These are phyloP conservation scores for Gnomoniopsis smithogilvyi DNA, from an alignment of 2,329 filamentous ascomycete species.

Conservation along the genomic window DNA sequence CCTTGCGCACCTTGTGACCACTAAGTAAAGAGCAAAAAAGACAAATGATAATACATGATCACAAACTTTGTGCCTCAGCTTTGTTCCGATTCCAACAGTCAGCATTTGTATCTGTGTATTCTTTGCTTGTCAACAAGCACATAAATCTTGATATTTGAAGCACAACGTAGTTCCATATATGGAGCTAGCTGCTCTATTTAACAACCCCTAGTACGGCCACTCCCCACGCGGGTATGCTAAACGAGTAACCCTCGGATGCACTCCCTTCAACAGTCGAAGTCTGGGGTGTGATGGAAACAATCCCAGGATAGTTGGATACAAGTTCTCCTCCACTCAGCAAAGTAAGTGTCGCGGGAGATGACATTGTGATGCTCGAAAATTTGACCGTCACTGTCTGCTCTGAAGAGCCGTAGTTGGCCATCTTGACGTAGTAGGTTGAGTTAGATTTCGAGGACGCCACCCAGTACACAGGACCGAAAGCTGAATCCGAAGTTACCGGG, in stretches of 20 bases:
- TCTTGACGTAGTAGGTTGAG: conserved; percentile 10
- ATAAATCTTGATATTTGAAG: too few relatives aligned
- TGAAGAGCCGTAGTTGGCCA: conserved; percentile 38
- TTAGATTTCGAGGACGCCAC: conserved; percentile 18
- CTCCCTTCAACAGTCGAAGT: conserved; percentile 26
- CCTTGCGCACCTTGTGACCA: neutral
- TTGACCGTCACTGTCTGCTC: conserved; percentile 39
- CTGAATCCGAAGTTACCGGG: conserved; percentile 20
- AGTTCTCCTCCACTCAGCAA: conserved; percentile 40
- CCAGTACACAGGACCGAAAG: conserved; percentile 14
- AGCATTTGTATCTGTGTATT: too few relatives aligned
- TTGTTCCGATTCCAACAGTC: too few relatives aligned
- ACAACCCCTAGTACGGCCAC: neutral
- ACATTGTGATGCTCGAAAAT: conserved; percentile 41
- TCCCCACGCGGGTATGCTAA: neutral
- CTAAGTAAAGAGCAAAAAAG: neutral
- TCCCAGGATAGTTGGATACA: conserved; percentile 41
- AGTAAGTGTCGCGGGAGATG: conserved; percentile 39
- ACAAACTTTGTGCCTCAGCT: neutral
- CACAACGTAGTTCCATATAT: too few relatives aligned
- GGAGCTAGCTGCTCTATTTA: neutral
- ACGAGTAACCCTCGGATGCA: neutral
- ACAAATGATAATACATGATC: neutral
- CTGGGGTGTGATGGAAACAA: conserved; percentile 47
- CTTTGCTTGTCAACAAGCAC: too few relatives aligned